Base-by-base conservation (phyloP, 2,329 filamentous ascomycete genomes). In the Rhynchosporium graminicola region DNA sequence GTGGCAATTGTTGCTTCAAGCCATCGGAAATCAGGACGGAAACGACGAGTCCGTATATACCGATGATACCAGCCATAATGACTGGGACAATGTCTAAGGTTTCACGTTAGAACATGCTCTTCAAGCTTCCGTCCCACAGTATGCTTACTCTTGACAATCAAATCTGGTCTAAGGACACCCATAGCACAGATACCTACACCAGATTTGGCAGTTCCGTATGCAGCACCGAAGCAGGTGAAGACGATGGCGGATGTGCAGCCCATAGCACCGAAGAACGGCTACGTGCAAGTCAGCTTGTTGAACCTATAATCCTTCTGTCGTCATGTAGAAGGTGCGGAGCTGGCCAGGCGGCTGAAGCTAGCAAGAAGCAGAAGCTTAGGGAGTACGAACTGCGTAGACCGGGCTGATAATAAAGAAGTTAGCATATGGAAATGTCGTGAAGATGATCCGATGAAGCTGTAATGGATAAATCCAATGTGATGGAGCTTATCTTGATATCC, bases 51-150 rank as follows among this genome's bases (percentile, higher is more conserved):
- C 91, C 91, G 82, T 95, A 99, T 79, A 99, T 98, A 90, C 92
- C 95, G 81, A 99, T 98, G 80, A 99, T 99, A 98, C 95, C 95
- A 84, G 95, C 95, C 95, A 99, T 99, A 88, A 99, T 97, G 80
- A 98, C 95, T 77, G 95, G 95, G 69, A 98, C 94, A 79, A 98
- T 97, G 86, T 97, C 94, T 98, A 71, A 55, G 45, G 55, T 4
- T 56, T 7, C 46, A 46, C 31, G 59, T 73, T 63, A 72, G 65
- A 64, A 38, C 28, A 29, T 13, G 10, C 10, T n/a, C 36, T 52
- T 56, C 8, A 9, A 38, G 15, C 33, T 20, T 31, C 13, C 51
- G 28, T 33, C n/a, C 20, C 59, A 28, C 26, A 50, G 71, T 36
- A 10, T 36, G 33, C 92, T 75, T 89, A 98, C 95, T 98, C 90